Evolutionary conservation across 352 stramenopile genomes (phyloP), one percentile per base, ranked within the genome.

Genomic region (Phytophthora europaea): DNA sequence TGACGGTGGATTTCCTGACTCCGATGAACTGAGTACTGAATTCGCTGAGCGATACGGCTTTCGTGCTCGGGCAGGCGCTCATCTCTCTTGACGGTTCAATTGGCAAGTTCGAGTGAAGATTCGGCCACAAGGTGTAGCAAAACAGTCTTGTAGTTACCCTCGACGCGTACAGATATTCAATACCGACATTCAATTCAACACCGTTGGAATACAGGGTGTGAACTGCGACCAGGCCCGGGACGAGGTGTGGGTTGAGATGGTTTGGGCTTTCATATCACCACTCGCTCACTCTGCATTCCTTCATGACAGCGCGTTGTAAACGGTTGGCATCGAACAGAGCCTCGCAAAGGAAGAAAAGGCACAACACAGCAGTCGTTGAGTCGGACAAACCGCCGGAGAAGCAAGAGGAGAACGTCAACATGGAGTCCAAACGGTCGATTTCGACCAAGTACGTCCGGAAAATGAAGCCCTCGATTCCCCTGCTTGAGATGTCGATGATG

Each of bases 221-320:
- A 16, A 5, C 15, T 22, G 50, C 34, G 18, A 40, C 28, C 51
- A 40, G 33, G 31, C 58, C 22, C 15, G 64, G 64, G 64, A 71
- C 64, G 54, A 52, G 64, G 55, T 22, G 6, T 8, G 31, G 20
- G 6, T 22, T 40, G 10, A 36, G 50, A 36, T 56, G 50, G 48
- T 10, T 55, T 31, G 26, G 33, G n/a, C n/a, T n/a, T n/a, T n/a
- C n/a, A n/a, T n/a, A n/a, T n/a, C n/a, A n/a, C n/a, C n/a, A n/a
- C n/a, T n/a, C 23, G 8, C 20, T 7, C 22, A 53, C n/a, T 61
- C 26, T 4, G 18, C 28, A 48, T 38, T 33, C 52, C 23, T 52
- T 65, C 56, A 75, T 75, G 67, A 59, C 64, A 23, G 56, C 57
- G 20, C 57, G 64, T 10, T 56, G 57, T 36, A 76, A 76, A 57